Evolutionary conservation across 2,329 filamentous ascomycete genomes (phyloP), one percentile per base, ranked within the genome.

Genomic region (Lecanoromycetidae sp.): DNA sequence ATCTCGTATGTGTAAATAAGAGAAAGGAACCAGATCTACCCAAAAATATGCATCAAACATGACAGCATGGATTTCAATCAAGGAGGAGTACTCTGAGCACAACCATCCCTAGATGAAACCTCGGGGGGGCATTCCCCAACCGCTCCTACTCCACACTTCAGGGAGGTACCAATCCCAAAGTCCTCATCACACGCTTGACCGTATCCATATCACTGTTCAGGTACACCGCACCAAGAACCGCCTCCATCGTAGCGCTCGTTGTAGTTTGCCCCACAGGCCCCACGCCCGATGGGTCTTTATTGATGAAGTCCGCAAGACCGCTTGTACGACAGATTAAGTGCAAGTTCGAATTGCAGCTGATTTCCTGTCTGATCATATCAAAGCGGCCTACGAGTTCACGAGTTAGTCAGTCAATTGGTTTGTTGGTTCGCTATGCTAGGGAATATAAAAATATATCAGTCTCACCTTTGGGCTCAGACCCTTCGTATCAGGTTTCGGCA

Each of bases 161-260:
- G 13, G 27, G 23, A 10, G 27, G 20, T 8, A 36, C 48, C 19
- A 50, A 22, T 5, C 42, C 36, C 35, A 41, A 29, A 10, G 34
- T 36, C n/a, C 4, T 4, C 48, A 46, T 50, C 15, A 46, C 37
- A 2, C 15, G 12, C 22, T 36, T 50, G 12, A 46, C 43, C 10
- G 13, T 17, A 2, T 38, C n/a, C 7, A 50, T 12, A 19, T 34
- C 23, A 15, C 44, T 22, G 15, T 50, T 43, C 9, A 50, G 22
- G 17, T 38, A 50, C 2, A 50, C 43, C 17, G 27, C 48, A 3
- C 44, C 48, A 19, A 50, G 32, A 6, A 50, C 34, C 2, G 37
- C 48, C 40, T 50, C 38, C 9, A 50, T 12, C 1, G 44, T 50
- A 1, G 36, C 48, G 1, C 23, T 35, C 48, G 47, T 50, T 4